phyloP scores from a whole-genome alignment of 2,329 filamentous ascomycete species.

The Penicillium nordicum region DNA sequence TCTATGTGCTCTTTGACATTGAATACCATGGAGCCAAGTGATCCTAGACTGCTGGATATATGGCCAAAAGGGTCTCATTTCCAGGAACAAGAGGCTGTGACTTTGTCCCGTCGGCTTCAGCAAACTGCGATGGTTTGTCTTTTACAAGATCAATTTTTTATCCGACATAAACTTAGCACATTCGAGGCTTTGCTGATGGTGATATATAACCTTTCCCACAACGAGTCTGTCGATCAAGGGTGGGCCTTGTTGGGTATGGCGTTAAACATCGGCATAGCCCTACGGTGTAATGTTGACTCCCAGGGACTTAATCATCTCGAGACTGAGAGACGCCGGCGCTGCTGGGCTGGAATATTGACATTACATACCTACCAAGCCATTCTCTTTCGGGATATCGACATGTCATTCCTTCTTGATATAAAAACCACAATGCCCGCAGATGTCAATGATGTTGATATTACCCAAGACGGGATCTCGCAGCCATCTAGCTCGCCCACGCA shows the following conservation, averaged over 20 bases:
- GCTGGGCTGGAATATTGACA: conserved; percentile 32
- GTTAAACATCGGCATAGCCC: conserved; percentile 29
- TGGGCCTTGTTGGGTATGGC: conserved; percentile 33
- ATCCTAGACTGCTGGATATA: conserved; percentile 21
- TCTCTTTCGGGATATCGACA: conserved; percentile 21
- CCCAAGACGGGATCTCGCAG: conserved; percentile 1
- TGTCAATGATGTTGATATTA: conserved; percentile 25
- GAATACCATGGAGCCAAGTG: conserved; percentile 20
- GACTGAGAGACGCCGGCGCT: conserved; percentile 28
- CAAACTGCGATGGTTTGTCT: conserved; percentile 27
- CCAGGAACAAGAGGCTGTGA: neutral
- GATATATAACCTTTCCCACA: conserved; percentile 30
- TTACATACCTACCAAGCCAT: conserved; percentile 34
- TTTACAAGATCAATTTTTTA: conserved; percentile 29
- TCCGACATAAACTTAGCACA: conserved; percentile 28
- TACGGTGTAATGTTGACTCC: conserved; percentile 29
- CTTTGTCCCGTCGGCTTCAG: conserved; percentile 8
- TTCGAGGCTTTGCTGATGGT: conserved; percentile 31
- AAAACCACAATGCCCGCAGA: conserved; percentile 21
- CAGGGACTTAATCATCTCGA: conserved; percentile 19
- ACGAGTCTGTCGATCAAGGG: conserved; percentile 22
- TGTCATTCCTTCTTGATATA: conserved; percentile 25
- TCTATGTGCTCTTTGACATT: conserved; percentile 24
- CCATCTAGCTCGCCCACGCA: conserved; percentile 25
- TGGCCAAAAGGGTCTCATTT: neutral